Percentiles rank a stretch among this genome's conserved stretches.
Evolutionary conservation across 169 alveolate genomes (phyloP).

Genomic region (Babesia bovis): DNA sequence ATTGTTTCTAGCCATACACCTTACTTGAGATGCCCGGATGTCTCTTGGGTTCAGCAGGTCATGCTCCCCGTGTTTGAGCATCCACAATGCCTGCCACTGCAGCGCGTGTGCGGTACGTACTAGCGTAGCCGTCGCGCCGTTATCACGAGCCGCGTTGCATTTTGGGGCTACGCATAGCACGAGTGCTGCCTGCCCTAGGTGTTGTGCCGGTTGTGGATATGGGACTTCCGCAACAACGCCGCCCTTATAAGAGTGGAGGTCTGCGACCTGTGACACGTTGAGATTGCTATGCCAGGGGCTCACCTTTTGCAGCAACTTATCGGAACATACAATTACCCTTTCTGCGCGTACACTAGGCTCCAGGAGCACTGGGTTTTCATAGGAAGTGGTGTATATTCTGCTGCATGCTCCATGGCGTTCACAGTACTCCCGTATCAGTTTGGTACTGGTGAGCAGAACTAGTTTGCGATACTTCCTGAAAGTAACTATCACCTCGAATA

Average conservation of each 20-base stretch:
- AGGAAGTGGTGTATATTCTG: conserved; percentile 63
- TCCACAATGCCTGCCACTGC: conserved; percentile 69
- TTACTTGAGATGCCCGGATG: conserved; percentile 66
- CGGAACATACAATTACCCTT: conserved; percentile 51
- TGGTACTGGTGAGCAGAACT: conserved; percentile 50
- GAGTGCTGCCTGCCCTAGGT: conserved; percentile 49
- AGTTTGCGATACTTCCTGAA: conserved; percentile 58
- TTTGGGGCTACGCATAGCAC: conserved; percentile 63
- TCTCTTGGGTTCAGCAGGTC: conserved; percentile 65
- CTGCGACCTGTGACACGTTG: conserved; percentile 12
- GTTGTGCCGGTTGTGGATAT: conserved; percentile 52
- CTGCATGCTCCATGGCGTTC: conserved; percentile 52
- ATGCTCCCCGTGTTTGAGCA: conserved; percentile 49
- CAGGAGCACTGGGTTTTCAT: conserved; percentile 45
- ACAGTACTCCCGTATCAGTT: conserved; percentile 63
- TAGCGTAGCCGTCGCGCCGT: conserved; percentile 35
- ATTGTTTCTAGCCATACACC: neutral
- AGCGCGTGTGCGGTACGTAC: conserved; percentile 69
- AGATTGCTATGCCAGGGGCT: neutral
- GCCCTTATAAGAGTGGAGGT: conserved; percentile 42
- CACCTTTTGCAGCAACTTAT: conserved; percentile 56
- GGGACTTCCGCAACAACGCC: conserved; percentile 69
- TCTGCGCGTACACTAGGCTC: conserved; percentile 47
- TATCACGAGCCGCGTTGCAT: conserved; percentile 2
- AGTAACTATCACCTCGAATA: neutral